Evolutionary conservation across 345 rosid genomes (phyloP).

Genomic region (Salix dunnii): DNA sequence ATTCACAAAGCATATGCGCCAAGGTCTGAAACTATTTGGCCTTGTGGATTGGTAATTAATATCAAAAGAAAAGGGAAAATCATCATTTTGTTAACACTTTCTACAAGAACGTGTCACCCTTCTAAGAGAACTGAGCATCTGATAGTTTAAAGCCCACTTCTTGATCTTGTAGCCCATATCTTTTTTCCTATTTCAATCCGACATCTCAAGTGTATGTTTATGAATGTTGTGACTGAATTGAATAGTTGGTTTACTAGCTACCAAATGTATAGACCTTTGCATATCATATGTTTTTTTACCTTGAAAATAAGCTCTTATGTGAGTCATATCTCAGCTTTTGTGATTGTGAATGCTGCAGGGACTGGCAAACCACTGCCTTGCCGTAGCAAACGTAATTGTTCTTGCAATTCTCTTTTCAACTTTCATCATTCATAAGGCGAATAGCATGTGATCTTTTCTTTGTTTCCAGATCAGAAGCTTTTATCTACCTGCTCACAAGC

Average conservation of each 20-base stretch:
- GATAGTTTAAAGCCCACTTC: too few relatives aligned
- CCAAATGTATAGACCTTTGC: not conserved
- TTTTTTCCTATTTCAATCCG: too few relatives aligned
- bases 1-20: not conserved
- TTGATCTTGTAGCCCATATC: too few relatives aligned
- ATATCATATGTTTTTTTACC: not conserved
- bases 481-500: slow-evolving; percentile 61
- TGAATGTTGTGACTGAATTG: not conserved
- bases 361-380: slow-evolving; percentile 57
- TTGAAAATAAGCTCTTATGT: not conserved
- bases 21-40: too few relatives aligned
- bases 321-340: slow-evolving; percentile 1
- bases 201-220: too few relatives aligned
- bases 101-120: too few relatives aligned
- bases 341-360: slow-evolving; percentile 39
- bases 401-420: not conserved
- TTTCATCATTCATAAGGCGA: not conserved
- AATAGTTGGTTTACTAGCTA: not conserved
- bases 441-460: not conserved
- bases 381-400: slow-evolving; percentile 43
- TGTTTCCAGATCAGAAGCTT: slow-evolving; percentile 53
- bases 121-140: too few relatives aligned
- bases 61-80: not conserved
- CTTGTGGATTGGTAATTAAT: not conserved
- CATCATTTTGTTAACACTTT: not conserved